Evolutionary conservation across 225 moss, liverwort and hornwort species (phyloP), one percentile per base, ranked within the genome.

Genomic region (Climacium dendroides): DNA sequence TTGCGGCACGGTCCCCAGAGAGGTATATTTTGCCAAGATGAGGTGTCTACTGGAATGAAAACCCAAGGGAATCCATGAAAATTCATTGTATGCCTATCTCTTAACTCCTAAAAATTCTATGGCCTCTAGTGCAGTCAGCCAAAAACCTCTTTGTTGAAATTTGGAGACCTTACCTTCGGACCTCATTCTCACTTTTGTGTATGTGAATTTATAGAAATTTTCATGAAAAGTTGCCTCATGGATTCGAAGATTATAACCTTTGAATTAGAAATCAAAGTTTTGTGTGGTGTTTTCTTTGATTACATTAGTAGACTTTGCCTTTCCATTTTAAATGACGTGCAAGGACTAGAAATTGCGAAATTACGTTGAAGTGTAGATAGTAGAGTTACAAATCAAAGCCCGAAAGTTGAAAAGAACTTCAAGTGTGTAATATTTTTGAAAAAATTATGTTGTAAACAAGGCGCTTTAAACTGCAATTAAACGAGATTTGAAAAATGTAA

Each of bases 1-100:
- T 99, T 67, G 89, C 89, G 58, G 96, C 98, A 58, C 92, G 97
- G 87, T 95, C 91, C 34, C 95, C 95, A 71, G 81, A 91, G 74
- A 93, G 93, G 96, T 96, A 92, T 26, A 10, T 54, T 48, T 50
- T 73, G 35, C 26, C 45, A 41, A 52, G 66, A 89, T 64, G 72
- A 81, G 61, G 61, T 71, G 48, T 23, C 73, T 50, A 39, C 41
- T 72, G 23, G 59, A 69, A 37, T 61, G 64, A 72, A 71, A 72
- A 47, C 29, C 50, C 8, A 48, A 70, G 19, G 66, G 25, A 85
- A 35, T 77, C 34, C 13, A 39, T 32, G 4, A 34, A 2, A 55
- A 63, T 43, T 63, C 20, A 63, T 37, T 29, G 35, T 30, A 64
- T 74, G 18, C 41, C 59, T 74, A 73, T 62, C 60, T 37, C 75